phyloP scores from a whole-genome alignment of 805 yeast species.

The Zygoascus flipseniorum region DNA sequence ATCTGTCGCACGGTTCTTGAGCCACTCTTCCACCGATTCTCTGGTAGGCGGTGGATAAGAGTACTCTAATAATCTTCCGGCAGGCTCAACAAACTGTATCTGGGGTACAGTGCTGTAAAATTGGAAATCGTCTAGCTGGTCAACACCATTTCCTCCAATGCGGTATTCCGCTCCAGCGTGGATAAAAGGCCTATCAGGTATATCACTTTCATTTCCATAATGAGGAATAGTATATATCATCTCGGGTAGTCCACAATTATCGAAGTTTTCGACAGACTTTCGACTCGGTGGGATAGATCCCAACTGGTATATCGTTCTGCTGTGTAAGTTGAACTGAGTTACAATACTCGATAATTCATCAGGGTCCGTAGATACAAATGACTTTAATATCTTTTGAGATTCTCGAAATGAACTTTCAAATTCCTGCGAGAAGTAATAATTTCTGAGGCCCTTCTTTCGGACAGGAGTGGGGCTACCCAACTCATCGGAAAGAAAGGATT shows the following conservation, averaged over 20 bases:
- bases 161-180: constrained; percentile 61
- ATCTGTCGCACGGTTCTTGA: neutral
- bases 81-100: constrained; percentile 1
- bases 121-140: constrained; percentile 9
- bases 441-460: neutral
- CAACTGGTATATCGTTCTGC: neutral
- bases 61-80: constrained; percentile 39
- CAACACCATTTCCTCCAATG: constrained; percentile 34
- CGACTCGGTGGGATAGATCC: constrained; percentile 17
- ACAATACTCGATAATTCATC: neutral
- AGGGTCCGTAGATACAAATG: neutral
- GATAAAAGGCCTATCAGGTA: constrained; percentile 44
- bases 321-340: neutral
- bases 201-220: constrained; percentile 46
- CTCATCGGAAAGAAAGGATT: neutral
- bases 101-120: neutral
- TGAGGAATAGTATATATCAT: constrained; percentile 55
- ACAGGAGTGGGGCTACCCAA: neutral
- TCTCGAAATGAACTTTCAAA: neutral
- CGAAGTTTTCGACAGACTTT: constrained; percentile 37
- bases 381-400: constrained; percentile 1
- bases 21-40: constrained; percentile 32
- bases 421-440: neutral
- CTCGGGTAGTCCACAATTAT: constrained; percentile 39
- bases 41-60: constrained; percentile 40